Evolutionary conservation across 2,329 filamentous ascomycete genomes (phyloP), one percentile per base, ranked within the genome.

Genomic region (Fusarium sp.): DNA sequence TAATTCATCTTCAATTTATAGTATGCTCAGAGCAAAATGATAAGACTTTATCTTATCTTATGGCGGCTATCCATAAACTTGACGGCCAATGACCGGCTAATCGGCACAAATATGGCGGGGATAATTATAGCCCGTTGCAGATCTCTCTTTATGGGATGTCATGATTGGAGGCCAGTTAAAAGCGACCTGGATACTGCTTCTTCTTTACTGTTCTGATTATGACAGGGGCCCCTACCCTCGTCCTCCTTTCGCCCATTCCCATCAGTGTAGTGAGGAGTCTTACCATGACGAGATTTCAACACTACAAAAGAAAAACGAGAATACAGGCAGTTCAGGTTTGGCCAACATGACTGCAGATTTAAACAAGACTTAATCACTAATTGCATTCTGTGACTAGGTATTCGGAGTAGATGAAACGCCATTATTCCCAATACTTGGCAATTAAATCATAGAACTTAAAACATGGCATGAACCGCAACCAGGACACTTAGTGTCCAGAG

Each of bases 401-500:
- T 30, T 30, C 10, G 30, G 2, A 30, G 10, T 30, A 30, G 30
- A 18, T 27, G 14, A 18, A 42, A 42, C n/a, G 12, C 12, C 10
- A 23, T 23, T 23, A 42, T 23, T 37, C 10, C 40, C 40, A 23
- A 42, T 12, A 14, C 11, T 42, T 7, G 7, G 15, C 15, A 15
- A 12, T 37, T 14, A 17, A 17, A 17, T 37, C 10, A 15, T 23
- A 42, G 7, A n/a, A 8, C n/a, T 55, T 41, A 69, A 9, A 70
- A 30, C 8, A 73, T 33, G 4, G 27, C 3, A 23, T 67, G 35
- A 4, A 53, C 70, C 3, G 59, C 62, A 42, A 59, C 26, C 27
- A 72, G 6, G 7, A 60, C 23, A 38, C 69, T n/a, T 0, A 54
- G 14, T 3, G 45, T 35, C 0, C 61, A 12, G 15, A 62, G 56